A percentile compares a stretch with the other conserved stretches of the same genome.
Evolutionary conservation across 2,329 filamentous ascomycete species (phyloP).

Genomic region (Aspergillus aculeatinus): DNA sequence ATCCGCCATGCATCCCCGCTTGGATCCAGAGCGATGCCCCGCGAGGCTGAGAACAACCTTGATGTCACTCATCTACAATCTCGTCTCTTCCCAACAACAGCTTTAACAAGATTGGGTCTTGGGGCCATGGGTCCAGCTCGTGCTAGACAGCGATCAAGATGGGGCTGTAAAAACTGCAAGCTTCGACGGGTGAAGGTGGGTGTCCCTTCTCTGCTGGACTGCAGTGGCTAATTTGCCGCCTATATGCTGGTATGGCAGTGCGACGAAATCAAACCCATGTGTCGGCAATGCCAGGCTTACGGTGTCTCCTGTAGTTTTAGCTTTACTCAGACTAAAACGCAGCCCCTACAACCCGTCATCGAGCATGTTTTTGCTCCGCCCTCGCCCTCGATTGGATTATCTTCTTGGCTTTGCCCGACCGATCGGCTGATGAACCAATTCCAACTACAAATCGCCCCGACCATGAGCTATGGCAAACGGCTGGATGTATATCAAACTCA

Average conservation of each 20-base stretch:
- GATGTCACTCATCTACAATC: not conserved
- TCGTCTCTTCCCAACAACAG: no score
- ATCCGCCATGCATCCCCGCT: not conserved
- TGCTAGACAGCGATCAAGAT: not conserved
- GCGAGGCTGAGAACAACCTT: not conserved
- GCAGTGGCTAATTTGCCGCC: not conserved
- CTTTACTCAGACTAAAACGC: not conserved
- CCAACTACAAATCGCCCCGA: not conserved
- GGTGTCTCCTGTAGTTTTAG: not conserved
- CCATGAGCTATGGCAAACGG: not conserved
- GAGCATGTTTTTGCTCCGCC: not conserved
- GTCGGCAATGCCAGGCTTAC: not conserved
- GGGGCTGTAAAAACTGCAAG: slow-evolving; percentile 1
- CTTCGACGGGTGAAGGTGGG: slow-evolving; percentile 1
- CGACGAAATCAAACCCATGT: not conserved
- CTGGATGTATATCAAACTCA: not conserved
- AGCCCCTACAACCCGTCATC: not conserved
- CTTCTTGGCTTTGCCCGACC: not conserved
- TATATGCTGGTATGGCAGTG: not conserved
- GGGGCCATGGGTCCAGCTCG: not conserved
- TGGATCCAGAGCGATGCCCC: not conserved
- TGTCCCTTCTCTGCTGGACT: not conserved
- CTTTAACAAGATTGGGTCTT: not conserved
- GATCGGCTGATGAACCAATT: not conserved
- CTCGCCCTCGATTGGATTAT: not conserved